Evolutionary conservation across 208 protist genomes (phyloP).

Genomic region (Crithidia sp.): DNA sequence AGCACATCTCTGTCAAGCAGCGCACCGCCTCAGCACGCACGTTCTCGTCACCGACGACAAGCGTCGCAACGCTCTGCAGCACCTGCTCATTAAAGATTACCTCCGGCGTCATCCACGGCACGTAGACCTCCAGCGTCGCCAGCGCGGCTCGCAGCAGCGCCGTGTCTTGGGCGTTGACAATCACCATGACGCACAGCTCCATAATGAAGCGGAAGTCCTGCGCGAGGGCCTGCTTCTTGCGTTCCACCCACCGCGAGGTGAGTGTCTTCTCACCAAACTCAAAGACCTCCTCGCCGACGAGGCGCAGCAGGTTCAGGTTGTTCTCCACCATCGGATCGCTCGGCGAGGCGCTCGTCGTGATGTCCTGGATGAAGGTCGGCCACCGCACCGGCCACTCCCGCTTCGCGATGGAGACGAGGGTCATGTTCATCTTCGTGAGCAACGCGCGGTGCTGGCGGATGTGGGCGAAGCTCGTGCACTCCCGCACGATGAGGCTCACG

Average conservation of each 20-base stretch:
- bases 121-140: slow-evolving; percentile 79
- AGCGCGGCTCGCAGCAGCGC: slow-evolving; percentile 71
- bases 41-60: slow-evolving; percentile 48
- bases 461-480: slow-evolving; percentile 63
- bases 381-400: slow-evolving; percentile 98
- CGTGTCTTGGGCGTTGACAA: slow-evolving; percentile 48
- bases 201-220: slow-evolving; percentile 96
- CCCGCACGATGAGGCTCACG: slow-evolving; percentile 93
- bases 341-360: slow-evolving; percentile 92
- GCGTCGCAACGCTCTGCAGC: slow-evolving; percentile 49
- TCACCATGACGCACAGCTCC: slow-evolving; percentile 90
- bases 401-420: slow-evolving; percentile 96
- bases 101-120: slow-evolving; percentile 85
- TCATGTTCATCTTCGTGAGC: slow-evolving; percentile 92
- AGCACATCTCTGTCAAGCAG: slow-evolving; percentile 81
- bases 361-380: slow-evolving; percentile 97
- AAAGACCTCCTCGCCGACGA: slow-evolving; percentile 98
- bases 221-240: slow-evolving; percentile 96
- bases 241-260: slow-evolving; percentile 94
- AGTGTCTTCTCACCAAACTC: slow-evolving; percentile 97
- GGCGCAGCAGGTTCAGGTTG: slow-evolving; percentile 96
- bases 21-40: slow-evolving; percentile 57
- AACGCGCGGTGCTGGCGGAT: slow-evolving; percentile 70
- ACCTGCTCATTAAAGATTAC: slow-evolving; percentile 74
- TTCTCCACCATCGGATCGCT: slow-evolving; percentile 97